Evolutionary conservation across 2,329 filamentous ascomycete genomes (phyloP).

Genomic region (Rhynchosporium secalis): DNA sequence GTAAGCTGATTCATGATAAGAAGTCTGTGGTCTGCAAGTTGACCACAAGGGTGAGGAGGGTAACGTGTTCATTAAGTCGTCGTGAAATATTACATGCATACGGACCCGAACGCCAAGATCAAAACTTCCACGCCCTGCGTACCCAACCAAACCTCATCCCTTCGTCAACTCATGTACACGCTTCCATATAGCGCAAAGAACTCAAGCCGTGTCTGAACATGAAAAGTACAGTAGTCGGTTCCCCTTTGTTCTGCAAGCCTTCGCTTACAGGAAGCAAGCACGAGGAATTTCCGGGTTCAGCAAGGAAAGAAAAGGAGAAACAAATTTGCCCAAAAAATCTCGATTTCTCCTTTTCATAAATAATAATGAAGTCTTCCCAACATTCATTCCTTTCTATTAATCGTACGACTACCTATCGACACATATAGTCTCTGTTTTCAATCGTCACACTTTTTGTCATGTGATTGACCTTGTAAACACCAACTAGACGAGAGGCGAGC

Average conservation of each 20-base stretch:
- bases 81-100: constrained; percentile 27
- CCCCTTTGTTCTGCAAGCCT: too few species aligned
- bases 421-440: constrained; percentile 75
- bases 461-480: constrained; percentile 99
- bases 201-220: constrained; percentile 18
- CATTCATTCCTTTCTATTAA: too few species aligned
- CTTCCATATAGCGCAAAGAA: not conserved
- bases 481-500: constrained; percentile 89
- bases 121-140: constrained; percentile 11
- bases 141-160: constrained; percentile 18
- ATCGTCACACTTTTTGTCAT: constrained; percentile 95
- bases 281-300: too few species aligned
- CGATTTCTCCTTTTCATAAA: too few species aligned
- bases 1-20: not conserved
- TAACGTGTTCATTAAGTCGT: constrained; percentile 22
- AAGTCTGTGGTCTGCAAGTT: not conserved
- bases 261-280: too few species aligned
- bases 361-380: too few species aligned
- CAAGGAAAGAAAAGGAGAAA: too few species aligned
- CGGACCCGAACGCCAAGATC: constrained; percentile 18
- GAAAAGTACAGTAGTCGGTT: too few species aligned
- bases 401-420: too few species aligned
- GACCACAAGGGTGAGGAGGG: not conserved
- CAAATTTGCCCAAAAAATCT: too few species aligned
- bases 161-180: constrained; percentile 16